A percentile compares a stretch with the other conserved stretches of the same genome.
phyloP scores from a whole-genome alignment of 2,329 filamentous ascomycete species.

The Ramularia endophylla region DNA sequence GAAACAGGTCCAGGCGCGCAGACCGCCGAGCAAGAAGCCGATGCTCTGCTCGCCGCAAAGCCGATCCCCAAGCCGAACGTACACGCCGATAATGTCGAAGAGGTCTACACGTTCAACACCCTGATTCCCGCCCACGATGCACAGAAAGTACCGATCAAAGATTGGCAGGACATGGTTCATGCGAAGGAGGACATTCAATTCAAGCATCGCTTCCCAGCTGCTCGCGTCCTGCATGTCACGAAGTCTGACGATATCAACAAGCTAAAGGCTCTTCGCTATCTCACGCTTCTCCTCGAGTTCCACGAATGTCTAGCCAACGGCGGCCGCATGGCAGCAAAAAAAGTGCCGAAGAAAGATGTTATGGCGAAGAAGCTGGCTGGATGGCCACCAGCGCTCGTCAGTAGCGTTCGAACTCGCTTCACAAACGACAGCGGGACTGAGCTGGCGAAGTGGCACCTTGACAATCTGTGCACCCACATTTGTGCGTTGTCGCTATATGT shows the following conservation, averaged over 20 bases:
- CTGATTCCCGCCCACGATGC: conserved; percentile 65
- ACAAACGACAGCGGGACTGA: conserved; percentile 50
- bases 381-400: conserved; percentile 56
- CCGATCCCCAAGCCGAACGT: conserved; percentile 67
- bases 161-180: conserved; percentile 66
- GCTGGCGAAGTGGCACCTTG: conserved; percentile 65
- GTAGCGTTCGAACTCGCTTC: conserved; percentile 64
- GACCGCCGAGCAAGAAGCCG: conserved; percentile 59
- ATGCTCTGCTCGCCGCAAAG: conserved; percentile 60
- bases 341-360: conserved; percentile 58
- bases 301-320: conserved; percentile 33
- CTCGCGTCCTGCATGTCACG: conserved; percentile 53
- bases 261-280: conserved; percentile 45
- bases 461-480: conserved; percentile 68
- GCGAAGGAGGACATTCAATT: conserved; percentile 53
- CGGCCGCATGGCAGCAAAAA: conserved; percentile 32
- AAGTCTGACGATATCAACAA: conserved; percentile 45
- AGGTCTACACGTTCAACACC: conserved; percentile 63
- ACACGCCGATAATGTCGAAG: conserved; percentile 59
- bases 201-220: conserved; percentile 59
- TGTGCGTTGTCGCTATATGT: conserved; percentile 65
- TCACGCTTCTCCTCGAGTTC: conserved; percentile 45
- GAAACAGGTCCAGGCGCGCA: conserved; percentile 59
- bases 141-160: conserved; percentile 60
- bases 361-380: conserved; percentile 51